Evolutionary conservation across 495 filamentous ascomycete species (phyloP).

Genomic region (Tuber indicum): DNA sequence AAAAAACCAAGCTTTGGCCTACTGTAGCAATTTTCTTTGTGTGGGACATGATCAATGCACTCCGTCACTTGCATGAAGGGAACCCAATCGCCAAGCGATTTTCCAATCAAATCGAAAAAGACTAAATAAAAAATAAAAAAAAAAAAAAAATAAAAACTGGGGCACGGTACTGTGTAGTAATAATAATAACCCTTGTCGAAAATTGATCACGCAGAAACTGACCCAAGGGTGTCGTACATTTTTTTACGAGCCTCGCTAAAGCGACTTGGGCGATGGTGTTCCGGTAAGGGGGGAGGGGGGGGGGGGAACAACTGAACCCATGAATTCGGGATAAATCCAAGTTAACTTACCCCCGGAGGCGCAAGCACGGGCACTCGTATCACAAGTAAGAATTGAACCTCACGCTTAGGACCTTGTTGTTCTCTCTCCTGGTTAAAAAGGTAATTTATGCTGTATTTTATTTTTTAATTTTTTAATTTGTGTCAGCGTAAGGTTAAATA

Average conservation of each 20-base stretch:
- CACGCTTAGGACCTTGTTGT: too few relatives aligned
- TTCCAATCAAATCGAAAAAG: not conserved
- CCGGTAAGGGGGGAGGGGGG: not conserved
- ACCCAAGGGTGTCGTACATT: not conserved
- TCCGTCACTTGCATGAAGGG: not conserved
- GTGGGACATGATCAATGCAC: not conserved
- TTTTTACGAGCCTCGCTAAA: constrained; percentile 1
- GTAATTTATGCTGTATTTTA: too few relatives aligned
- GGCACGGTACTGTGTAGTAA: not conserved
- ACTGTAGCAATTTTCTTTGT: not conserved
- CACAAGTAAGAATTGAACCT: not conserved
- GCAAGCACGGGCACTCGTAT: not conserved
- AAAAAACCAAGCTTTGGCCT: not conserved
- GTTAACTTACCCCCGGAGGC: not conserved
- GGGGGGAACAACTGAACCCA: not conserved
- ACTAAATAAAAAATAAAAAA: too few relatives aligned
- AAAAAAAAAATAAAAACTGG: not conserved
- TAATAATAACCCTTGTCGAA: not conserved
- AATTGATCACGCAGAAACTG: not conserved
- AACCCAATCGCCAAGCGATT: not conserved
- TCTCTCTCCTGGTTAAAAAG: too few relatives aligned
- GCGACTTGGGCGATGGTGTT: not conserved
- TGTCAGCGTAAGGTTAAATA: too few relatives aligned
- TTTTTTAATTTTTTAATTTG: too few relatives aligned
- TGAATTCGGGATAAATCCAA: not conserved